phyloP scores from a whole-genome alignment of 2,329 filamentous ascomycete genomes.

The Periglandula ipomoeae region DNA sequence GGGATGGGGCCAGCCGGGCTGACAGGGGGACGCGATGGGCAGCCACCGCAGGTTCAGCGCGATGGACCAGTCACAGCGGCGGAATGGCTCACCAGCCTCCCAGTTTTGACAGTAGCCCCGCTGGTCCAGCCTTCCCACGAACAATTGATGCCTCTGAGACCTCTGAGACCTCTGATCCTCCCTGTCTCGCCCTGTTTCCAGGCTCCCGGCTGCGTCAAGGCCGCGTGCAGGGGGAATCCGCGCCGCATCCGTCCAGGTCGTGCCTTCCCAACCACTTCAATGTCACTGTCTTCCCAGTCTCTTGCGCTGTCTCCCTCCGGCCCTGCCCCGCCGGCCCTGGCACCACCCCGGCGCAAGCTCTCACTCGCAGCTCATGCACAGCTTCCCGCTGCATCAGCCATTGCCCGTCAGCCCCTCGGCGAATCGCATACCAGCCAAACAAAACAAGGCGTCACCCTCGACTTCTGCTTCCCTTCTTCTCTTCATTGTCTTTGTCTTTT shows the following conservation, averaged over 20 bases:
- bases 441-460: constrained; percentile 9
- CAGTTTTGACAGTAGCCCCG: constrained; percentile 21
- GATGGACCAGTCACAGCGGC: neutral
- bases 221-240: neutral
- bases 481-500: neutral
- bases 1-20: too few species aligned
- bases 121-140: constrained; percentile 9
- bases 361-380: neutral
- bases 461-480: too few species aligned
- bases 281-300: too few species aligned
- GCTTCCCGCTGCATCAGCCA: constrained; percentile 1
- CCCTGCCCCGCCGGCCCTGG: neutral
- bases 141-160: too few species aligned
- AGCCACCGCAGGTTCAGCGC: neutral
- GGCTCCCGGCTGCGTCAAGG: neutral
- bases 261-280: neutral
- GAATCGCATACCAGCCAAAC: constrained; percentile 2
- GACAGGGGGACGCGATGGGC: too few species aligned
- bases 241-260: too few species aligned
- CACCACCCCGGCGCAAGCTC: neutral
- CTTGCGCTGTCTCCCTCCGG: neutral
- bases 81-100: constrained; percentile 21
- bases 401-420: neutral
- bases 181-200: neutral
- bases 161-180: too few species aligned